Base-by-base conservation (phyloP, 306 rosid genomes). In the Prunus persica region DNA sequence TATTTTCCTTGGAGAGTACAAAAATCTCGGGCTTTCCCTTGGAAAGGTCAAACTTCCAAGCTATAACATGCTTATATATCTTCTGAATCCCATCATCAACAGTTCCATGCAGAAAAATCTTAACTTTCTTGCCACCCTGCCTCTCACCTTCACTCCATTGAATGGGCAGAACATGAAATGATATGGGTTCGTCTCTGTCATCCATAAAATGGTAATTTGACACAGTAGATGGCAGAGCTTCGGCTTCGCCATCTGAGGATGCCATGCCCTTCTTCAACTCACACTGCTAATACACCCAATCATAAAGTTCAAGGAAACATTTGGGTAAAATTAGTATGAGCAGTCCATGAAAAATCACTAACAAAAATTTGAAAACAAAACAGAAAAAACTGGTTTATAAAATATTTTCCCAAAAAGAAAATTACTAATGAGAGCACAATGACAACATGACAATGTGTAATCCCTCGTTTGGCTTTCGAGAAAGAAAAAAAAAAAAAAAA, bases 191-290 rank as follows among this genome's bases (percentile, higher is more conserved):
- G 3, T 20, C 77, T 68, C 72, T 76, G 16, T 85, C 87, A 79
- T 84, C 67, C 14, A 73, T 51, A 3, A 74, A 74, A 30, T 61
- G 58, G 58, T 74, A 74, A 2, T 19, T 38, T 16, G 28, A 58
- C 52, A 74, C 47, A 19, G 13, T 27, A 47, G 10, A 12, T n/a
- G 50, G 71, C 13, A 10, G 25, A 34, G 83, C 81, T 79, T 84
- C 93, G 34, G 87, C 88, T 81, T 87, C 96, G 56, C 89, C 90
- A 62, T 89, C 96, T 0, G 89, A 85, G 15, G 83, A 85, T 51
- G 86, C 90, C 96, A 91, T 91, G 25, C 57, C 49, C 50, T 69
- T 27, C 45, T 47, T 27, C 4, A 69, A 10, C 15, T 69, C 22
- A 50, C 25, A 14, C 11, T 30, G 11, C 16, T n/a, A 30, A 27